Conservation (phyloP, 352 stramenopile genomes). For the Globisporangium nodosum region DNA sequence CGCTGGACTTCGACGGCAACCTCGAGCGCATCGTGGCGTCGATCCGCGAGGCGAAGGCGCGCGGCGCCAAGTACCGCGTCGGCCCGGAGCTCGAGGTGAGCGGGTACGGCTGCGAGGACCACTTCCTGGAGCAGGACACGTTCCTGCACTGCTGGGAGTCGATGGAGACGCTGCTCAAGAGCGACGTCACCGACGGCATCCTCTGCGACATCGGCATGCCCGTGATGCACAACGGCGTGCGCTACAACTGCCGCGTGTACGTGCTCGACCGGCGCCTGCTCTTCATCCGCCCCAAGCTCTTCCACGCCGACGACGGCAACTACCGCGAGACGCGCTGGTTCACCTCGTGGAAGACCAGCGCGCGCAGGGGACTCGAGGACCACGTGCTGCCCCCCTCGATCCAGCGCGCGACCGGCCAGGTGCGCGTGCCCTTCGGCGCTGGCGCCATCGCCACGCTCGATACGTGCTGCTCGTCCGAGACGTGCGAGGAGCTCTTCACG, state of each 20-base stretch:
- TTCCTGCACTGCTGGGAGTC: conserved; percentile 98
- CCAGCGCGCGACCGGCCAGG: conserved; percentile 64
- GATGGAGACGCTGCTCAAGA: conserved; percentile 81
- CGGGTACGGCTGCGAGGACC: conserved; percentile 98
- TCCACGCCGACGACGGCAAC: conserved; percentile 96
- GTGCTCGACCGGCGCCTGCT: conserved; percentile 93
- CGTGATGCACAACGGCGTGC: conserved; percentile 92
- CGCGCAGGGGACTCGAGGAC: conserved; percentile 49
- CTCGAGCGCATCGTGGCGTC: conserved; percentile 88
- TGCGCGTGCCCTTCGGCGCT: conserved; percentile 81
- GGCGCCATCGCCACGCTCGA: conserved; percentile 83
- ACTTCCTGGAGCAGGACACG: conserved; percentile 98
- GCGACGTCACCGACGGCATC: conserved; percentile 90
- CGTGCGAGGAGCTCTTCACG: conserved; percentile 98
- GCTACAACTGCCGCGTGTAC: conserved; percentile 98
- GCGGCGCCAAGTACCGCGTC: conserved; percentile 92
- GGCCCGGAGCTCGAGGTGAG: conserved; percentile 97
- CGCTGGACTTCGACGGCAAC: conserved; percentile 98
- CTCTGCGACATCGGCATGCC: conserved; percentile 98
- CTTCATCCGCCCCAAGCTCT: conserved; percentile 91
- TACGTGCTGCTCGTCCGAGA: conserved; percentile 90
- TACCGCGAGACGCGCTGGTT: conserved; percentile 96
- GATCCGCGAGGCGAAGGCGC: conserved; percentile 86
- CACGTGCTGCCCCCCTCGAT: conserved; percentile 83
- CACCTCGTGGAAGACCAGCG: conserved; percentile 73